Percentiles rank a stretch among this genome's conserved stretches.
These are phyloP conservation scores for Aspergillus aculeatus DNA, from an alignment of 2,329 filamentous ascomycete species.

Conservation along the genomic window DNA sequence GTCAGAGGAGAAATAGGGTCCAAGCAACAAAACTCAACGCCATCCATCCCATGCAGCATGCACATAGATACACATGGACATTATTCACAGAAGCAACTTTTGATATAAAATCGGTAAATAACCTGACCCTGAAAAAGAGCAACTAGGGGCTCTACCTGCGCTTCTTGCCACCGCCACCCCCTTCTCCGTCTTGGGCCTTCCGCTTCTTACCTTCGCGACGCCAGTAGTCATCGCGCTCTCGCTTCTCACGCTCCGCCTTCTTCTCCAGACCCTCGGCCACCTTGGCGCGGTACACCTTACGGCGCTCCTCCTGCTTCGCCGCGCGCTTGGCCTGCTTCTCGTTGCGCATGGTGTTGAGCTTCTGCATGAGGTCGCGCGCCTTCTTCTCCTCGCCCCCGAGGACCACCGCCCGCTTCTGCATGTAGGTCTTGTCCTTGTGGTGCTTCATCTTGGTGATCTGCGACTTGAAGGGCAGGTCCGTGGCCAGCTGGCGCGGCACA, in stretches of 20 bases:
- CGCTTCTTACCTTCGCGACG: constrained; percentile 81
- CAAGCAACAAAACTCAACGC: constrained; percentile 18
- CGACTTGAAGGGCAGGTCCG: constrained; percentile 85
- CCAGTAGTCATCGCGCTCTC: constrained; percentile 92
- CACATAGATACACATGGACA: constrained; percentile 20
- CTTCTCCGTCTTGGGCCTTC: constrained; percentile 55
- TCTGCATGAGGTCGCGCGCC: constrained; percentile 85
- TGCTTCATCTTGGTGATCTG: constrained; percentile 81
- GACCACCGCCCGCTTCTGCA: constrained; percentile 94
- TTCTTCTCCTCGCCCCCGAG: constrained; percentile 82
- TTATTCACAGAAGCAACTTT: constrained; percentile 18
- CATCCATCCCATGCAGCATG: constrained; percentile 23
- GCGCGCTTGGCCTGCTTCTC: constrained; percentile 83
- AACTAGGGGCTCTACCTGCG: constrained; percentile 33
- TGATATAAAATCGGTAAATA: constrained; percentile 16
- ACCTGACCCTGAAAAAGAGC: constrained; percentile 24
- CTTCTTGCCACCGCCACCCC: constrained; percentile 47
- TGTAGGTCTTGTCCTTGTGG: constrained; percentile 78
- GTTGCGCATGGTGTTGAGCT: constrained; percentile 84
- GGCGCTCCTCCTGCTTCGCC: constrained; percentile 84
- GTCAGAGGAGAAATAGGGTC: not conserved
- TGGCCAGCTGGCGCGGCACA: constrained; percentile 57
- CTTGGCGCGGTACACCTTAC: constrained; percentile 77
- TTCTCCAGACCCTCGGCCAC: constrained; percentile 80
- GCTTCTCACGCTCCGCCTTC: constrained; percentile 81